Base-by-base conservation (phyloP, 768 basidiomycete species). In the Boletellus ananiceps region DNA sequence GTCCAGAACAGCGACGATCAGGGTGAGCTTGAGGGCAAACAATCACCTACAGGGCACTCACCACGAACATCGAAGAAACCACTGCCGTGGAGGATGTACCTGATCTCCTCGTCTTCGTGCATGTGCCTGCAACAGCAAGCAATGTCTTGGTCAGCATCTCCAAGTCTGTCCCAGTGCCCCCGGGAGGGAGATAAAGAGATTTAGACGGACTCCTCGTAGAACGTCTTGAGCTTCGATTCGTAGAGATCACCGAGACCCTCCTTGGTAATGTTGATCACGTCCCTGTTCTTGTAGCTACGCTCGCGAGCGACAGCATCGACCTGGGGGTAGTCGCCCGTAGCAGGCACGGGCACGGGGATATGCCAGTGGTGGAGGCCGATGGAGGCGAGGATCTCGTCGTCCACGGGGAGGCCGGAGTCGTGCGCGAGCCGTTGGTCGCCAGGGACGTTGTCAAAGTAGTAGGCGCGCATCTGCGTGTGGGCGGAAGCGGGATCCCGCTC, bases 101-200 rank as follows among this genome's bases (percentile, higher is more conserved):
- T 77, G 61, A 94, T 95, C 69, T 97, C 93, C 61, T 97, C 93
- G 59, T 96, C 93, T 66, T 96, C 92, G 59, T 96, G 94, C 75
- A 97, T 79, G 59, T 96, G 93, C 59, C 89, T 90, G 56, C 29
- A 11, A 29, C 29, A 29, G 11, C 29, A 11, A 29, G 29, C 29
- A 2, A 11, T 9, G 8, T 29, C 29, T 9, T 29, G 29, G 3
- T 29, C 29, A 29, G 29, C 29, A 29, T 9, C 29, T 1, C 29
- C 8, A 8, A 0, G 27, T n/a, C 13, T 35, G 23, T 25, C 23
- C 25, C 33, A 21, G 41, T 56, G 40, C 40, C 47, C 45, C 7
- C 19, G 29, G 2, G 19, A 23, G 12, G 19, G 16, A 13, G 13
- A 34, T 25, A 25, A 18, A 23, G 16, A 23, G 14, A 5, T 18